These are phyloP conservation scores for Penicillium cosmopolitanum DNA, from an alignment of 495 filamentous ascomycete species.

Conservation along the genomic window DNA sequence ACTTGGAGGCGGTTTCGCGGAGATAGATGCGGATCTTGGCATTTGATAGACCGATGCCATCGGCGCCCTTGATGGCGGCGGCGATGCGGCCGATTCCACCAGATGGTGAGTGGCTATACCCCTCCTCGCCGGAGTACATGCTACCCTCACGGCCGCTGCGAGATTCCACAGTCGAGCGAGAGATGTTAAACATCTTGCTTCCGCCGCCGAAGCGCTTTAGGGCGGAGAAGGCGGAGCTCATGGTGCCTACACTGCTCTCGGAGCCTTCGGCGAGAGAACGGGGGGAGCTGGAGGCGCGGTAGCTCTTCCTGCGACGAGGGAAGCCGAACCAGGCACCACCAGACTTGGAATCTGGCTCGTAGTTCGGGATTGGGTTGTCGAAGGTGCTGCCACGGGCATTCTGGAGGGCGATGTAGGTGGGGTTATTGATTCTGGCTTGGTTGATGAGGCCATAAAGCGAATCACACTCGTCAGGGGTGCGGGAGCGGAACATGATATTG, in stretches of 20 bases:
- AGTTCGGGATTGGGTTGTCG: constrained; percentile 30
- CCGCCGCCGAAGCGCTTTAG: constrained; percentile 68
- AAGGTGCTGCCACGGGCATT: constrained; percentile 59
- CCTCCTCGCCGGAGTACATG: constrained; percentile 63
- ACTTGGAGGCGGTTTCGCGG: constrained; percentile 74
- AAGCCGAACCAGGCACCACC: constrained; percentile 49
- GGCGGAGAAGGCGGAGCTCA: constrained; percentile 70
- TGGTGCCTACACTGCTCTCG: constrained; percentile 61
- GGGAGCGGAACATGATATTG: constrained; percentile 88
- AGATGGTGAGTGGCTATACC: constrained; percentile 44
- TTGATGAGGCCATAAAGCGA: constrained; percentile 83
- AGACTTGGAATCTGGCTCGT: constrained; percentile 36
- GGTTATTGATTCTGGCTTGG: constrained; percentile 79
- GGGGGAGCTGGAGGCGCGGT: constrained; percentile 59
- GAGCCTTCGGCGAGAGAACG: constrained; percentile 56
- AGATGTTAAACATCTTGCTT: constrained; percentile 78
- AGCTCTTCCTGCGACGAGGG: constrained; percentile 56
- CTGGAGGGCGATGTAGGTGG: constrained; percentile 83
- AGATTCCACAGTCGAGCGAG: constrained; percentile 61
- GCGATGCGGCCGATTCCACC: constrained; percentile 61
- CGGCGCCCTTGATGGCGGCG: constrained; percentile 53
- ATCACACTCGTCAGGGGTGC: constrained; percentile 75
- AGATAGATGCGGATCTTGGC: constrained; percentile 82
- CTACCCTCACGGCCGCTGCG: constrained; percentile 60
- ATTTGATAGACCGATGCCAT: constrained; percentile 67